Percentiles rank a stretch among this genome's conserved stretches.
phyloP scores from a whole-genome alignment of 2,329 filamentous ascomycete genomes.

The Aquanectria penicillioides region DNA sequence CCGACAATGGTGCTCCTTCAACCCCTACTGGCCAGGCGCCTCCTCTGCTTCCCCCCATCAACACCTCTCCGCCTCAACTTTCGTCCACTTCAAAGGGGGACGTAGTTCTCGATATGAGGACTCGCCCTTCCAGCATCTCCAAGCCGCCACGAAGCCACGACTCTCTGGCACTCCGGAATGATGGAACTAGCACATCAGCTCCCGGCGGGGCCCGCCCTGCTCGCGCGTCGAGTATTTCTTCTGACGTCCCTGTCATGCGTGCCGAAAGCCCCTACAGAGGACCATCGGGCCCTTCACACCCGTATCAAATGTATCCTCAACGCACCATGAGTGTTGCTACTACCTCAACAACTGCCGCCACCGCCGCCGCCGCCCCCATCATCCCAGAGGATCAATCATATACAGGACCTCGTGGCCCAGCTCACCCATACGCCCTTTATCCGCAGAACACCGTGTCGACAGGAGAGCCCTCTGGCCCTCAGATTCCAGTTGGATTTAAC shows the following conservation, averaged over 20 bases:
- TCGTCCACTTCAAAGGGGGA: conserved; percentile 33
- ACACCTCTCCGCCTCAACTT: conserved; percentile 25
- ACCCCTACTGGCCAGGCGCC: conserved; percentile 17
- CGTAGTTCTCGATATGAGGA: conserved; percentile 33
- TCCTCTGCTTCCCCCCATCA: conserved; percentile 15
- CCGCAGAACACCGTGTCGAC: conserved; percentile 75
- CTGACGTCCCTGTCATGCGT: conserved; percentile 51
- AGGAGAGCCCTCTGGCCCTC: conserved; percentile 57
- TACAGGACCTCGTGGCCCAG: conserved; percentile 71
- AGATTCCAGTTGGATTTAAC: conserved; percentile 79
- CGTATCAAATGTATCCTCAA: conserved; percentile 87
- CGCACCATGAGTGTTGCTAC: conserved; percentile 76
- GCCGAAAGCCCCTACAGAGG: conserved; percentile 75
- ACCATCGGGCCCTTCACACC: conserved; percentile 80
- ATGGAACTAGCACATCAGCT: conserved; percentile 52
- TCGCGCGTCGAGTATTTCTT: conserved; percentile 46
- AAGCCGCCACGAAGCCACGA: conserved; percentile 63
- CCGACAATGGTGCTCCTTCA: conserved; percentile 17
- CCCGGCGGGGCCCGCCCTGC: conserved; percentile 26
- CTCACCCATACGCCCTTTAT: conserved; percentile 89
- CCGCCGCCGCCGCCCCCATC: conserved; percentile 69
- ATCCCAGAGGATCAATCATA: conserved; percentile 56
- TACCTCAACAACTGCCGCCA: conserved; percentile 72
- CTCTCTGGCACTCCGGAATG: conserved; percentile 62
- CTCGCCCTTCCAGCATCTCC: conserved; percentile 64